Conservation (phyloP, 2,329 filamentous ascomycete species). For the Diaporthe amygdali region DNA sequence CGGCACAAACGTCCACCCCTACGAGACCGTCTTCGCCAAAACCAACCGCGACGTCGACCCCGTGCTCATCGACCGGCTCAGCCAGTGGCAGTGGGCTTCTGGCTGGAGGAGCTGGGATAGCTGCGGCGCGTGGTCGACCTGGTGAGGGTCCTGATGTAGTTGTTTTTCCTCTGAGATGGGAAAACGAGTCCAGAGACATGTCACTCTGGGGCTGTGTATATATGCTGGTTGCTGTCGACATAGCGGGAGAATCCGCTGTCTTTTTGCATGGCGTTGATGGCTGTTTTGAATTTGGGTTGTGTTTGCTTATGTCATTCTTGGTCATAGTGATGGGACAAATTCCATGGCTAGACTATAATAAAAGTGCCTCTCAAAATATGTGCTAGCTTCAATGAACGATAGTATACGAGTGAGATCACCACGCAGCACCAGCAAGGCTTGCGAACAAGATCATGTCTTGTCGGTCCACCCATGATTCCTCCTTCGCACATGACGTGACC, state of each 20-base stretch:
- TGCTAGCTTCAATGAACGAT: too few species aligned
- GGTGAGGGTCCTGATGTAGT: background rate
- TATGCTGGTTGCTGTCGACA: background rate
- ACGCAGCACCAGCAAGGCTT: too few species aligned
- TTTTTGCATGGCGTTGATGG: background rate
- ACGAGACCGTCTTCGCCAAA: conserved; percentile 43
- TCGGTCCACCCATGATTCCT: too few species aligned
- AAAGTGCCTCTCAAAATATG: background rate
- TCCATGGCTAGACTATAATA: background rate
- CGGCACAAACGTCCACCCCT: conserved; percentile 40
- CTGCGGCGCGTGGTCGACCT: conserved; percentile 25
- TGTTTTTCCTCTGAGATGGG: too few species aligned
- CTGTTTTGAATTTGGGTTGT: background rate
- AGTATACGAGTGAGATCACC: background rate
- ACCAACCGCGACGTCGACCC: conserved; percentile 37
- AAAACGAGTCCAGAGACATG: background rate
- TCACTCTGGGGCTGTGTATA: background rate
- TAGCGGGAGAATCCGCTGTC: background rate
- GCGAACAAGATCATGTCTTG: too few species aligned
- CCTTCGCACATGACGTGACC: too few species aligned
- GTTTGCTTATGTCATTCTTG: background rate
- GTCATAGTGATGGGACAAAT: background rate
- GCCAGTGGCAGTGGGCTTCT: conserved; percentile 34
- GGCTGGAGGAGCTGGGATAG: conserved; percentile 32
- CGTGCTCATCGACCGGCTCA: conserved; percentile 33